Evolutionary conservation across 768 basidiomycete species (phyloP).

Genomic region (Pulveroboletus sp.): DNA sequence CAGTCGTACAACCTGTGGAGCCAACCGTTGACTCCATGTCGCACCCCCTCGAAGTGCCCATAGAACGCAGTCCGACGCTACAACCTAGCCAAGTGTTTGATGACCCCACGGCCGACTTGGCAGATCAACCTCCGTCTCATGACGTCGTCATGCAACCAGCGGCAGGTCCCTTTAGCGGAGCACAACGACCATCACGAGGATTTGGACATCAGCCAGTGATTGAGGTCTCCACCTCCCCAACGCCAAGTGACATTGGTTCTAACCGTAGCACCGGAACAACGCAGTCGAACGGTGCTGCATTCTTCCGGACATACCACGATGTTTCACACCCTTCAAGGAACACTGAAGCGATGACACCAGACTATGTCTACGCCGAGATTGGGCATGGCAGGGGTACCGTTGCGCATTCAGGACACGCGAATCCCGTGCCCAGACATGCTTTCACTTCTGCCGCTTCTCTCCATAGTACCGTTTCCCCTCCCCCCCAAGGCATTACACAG

Average conservation of each 20-base stretch:
- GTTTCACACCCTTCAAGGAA: constrained; percentile 38
- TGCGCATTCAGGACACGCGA: constrained; percentile 16
- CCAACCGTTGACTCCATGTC: constrained; percentile 9
- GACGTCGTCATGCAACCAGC: constrained; percentile 34
- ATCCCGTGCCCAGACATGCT: constrained; percentile 19
- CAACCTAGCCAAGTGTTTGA: constrained; percentile 22
- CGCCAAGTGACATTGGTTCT: constrained; percentile 58
- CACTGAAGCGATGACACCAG: constrained; percentile 63
- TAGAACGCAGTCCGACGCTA: constrained; percentile 28
- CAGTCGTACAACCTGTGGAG: constrained; percentile 10
- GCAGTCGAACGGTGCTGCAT: constrained; percentile 52
- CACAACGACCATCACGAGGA: constrained; percentile 38
- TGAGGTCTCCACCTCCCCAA: constrained; percentile 56
- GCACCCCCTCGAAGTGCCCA: constrained; percentile 25
- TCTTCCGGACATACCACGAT: constrained; percentile 60
- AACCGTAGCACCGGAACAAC: constrained; percentile 50
- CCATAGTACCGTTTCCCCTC: constrained; percentile 15
- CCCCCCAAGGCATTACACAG: constrained; percentile 32
- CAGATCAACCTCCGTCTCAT: constrained; percentile 7
- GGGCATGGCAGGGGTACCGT: constrained; percentile 62
- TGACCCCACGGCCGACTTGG: too few species aligned
- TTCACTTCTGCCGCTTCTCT: constrained; percentile 23
- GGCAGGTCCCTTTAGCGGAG: constrained; percentile 36
- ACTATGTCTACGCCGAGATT: constrained; percentile 72
- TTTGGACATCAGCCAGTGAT: constrained; percentile 55